Percentiles rank a stretch among this genome's conserved stretches.
These are phyloP conservation scores for Trypanosoma theileri DNA, from an alignment of 208 protist species.

Conservation along the genomic window DNA sequence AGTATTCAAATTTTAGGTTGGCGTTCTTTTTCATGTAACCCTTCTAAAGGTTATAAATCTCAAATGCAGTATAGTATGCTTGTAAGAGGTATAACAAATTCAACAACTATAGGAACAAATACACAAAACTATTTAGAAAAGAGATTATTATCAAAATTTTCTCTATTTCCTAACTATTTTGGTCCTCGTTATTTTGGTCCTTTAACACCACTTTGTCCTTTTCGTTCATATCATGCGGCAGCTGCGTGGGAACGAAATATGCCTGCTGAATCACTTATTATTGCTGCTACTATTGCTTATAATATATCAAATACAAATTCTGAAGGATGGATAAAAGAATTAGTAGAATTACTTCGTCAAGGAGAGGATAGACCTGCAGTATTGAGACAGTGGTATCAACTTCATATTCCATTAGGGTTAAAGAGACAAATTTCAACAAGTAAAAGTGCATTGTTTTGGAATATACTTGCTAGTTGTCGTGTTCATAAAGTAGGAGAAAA, in stretches of 20 bases:
- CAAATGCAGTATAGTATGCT: conserved; percentile 73
- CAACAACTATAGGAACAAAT: conserved; percentile 17
- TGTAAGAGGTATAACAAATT: conserved; percentile 47
- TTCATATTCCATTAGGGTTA: conserved; percentile 35
- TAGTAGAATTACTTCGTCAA: conserved; percentile 36
- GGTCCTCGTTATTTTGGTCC: conserved; percentile 62
- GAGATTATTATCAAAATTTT: conserved; percentile 26
- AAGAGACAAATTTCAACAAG: conserved; percentile 34
- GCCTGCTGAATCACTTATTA: conserved; percentile 60
- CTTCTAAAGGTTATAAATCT: conserved; percentile 11
- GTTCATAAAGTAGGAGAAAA: conserved; percentile 32
- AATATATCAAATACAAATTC: conserved; percentile 3
- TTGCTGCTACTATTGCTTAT: conserved; percentile 40
- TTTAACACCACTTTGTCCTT: conserved; percentile 29
- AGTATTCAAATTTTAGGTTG: conserved; percentile 47
- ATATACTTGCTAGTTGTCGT: conserved; percentile 71
- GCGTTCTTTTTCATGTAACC: conserved; percentile 27
- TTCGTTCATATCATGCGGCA: conserved; percentile 66
- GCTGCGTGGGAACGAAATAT: conserved; percentile 45
- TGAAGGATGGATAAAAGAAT: conserved; percentile 25
- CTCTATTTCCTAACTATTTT: conserved; percentile 74
- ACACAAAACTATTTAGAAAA: conserved; percentile 36
- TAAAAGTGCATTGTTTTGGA: conserved; percentile 60
- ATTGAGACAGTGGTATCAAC: conserved; percentile 46
- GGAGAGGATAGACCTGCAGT: conserved; percentile 61